Base-by-base conservation (phyloP, 1,284 basidiomycete species). In the Wallemia hederae region DNA sequence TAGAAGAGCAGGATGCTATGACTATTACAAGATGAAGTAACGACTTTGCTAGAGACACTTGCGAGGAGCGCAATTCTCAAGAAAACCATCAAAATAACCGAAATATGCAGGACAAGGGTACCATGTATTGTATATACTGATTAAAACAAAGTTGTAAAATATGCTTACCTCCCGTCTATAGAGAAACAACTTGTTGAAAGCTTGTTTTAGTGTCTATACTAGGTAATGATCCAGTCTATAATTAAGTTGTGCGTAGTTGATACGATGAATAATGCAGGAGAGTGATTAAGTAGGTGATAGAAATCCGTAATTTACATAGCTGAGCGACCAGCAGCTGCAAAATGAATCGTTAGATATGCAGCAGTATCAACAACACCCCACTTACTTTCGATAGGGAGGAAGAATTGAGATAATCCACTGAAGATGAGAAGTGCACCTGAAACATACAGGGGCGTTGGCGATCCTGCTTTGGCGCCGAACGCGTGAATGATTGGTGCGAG, bases 401-500 rank as follows among this genome's bases (percentile, higher is more conserved):
- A 49, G 3, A 49, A 11, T 49, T 49, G 39, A 15, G 39, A 49
- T 15, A 49, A n/a, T 49, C 39, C 39, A 22, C 39, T 15, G 39
- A 49, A 49, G 3, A 49, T 14, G 5, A 49, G 19, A 17, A 49
- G n/a, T 17, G 39, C 11, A 15, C 39, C 39, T 15, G 39, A 49
- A 49, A 49, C 39, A 22, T 49, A 49, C 11, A 49, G 39, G 11
- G 39, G 39, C 5, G 39, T 49, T 7, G 39, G 39, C 22, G 39
- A 49, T 49, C 39, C 39, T n/a, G 67, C 11, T 17, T 14, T 22
- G 22, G 39, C 39, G 9, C 39, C 39, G 19, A 49, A 49, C 5
- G 39, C 39, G n/a, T 49, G 39, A 49, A 78, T 77, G 33, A 78
- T 70, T 22, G 78, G 77, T 0, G 76, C 74, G 27, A 78, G 73